Evolutionary conservation across 352 stramenopile genomes (phyloP).

Genomic region (Pythium apleroticum): DNA sequence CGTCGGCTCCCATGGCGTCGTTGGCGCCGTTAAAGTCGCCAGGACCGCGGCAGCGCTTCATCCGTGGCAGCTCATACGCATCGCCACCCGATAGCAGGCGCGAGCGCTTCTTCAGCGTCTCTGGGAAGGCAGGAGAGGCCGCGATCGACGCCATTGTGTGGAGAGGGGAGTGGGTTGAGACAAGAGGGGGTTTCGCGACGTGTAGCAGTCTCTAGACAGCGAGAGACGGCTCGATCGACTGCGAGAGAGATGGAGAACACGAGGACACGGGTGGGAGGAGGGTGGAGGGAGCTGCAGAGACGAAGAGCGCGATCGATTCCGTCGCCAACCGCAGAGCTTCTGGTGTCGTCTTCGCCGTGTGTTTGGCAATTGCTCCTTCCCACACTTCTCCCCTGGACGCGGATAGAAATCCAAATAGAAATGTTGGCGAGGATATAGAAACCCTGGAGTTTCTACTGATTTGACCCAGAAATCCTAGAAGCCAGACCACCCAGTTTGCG

Average conservation of each 20-base stretch:
- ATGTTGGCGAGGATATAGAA: conserved; percentile 23
- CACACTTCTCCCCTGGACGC: background rate
- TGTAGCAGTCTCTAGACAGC: background rate
- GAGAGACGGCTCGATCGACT: conserved; percentile 5
- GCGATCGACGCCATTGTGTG: conserved; percentile 71
- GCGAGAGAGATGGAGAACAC: conserved; percentile 1
- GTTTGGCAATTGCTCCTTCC: conserved; percentile 2
- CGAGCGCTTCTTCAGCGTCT: conserved; percentile 77
- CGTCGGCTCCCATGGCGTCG: conserved; percentile 32
- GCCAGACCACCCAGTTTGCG: conserved; percentile 17
- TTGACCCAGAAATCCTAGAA: conserved; percentile 22
- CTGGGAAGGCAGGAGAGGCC: conserved; percentile 62
- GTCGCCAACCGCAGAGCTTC: conserved; percentile 14
- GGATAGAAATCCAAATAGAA: conserved; percentile 30
- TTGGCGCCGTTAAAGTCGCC: conserved; percentile 20
- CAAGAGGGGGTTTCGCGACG: background rate
- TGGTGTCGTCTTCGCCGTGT: conserved; percentile 16
- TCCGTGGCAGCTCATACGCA: conserved; percentile 53
- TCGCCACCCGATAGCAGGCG: conserved; percentile 43
- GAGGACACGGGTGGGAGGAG: background rate
- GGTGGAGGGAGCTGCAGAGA: background rate
- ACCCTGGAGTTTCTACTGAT: conserved; percentile 4
- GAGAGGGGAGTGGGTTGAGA: background rate
- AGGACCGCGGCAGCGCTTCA: conserved; percentile 51
- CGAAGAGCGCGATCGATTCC: conserved; percentile 15